Base-by-base conservation (phyloP, 2,329 filamentous ascomycete genomes). In the Drechslerella coelobrocha region DNA sequence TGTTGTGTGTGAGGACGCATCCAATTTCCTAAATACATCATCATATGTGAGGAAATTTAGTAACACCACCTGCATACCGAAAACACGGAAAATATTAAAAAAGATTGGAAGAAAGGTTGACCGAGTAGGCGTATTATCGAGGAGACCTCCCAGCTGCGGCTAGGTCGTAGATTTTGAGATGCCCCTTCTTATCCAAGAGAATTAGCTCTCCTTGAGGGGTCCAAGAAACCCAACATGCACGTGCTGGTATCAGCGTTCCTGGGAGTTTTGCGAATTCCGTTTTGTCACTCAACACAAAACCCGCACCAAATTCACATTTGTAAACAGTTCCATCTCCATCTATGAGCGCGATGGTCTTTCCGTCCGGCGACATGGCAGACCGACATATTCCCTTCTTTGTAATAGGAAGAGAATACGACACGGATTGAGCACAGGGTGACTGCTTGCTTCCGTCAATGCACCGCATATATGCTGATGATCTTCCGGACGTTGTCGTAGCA, bases 201-300 rank as follows among this genome's bases (percentile, higher is more conserved):
- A 71, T 24, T n/a, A 71, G 53, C 24, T 71, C 66, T 23, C 66
- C 66, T 4, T 21, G 41, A 7, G 27, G n/a, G 2, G 66, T 71
- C 66, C 66, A 71, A 12, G 66, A 71, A 21, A 71, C 48, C 66
- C 66, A 71, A 52, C 66, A 71, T 10, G 66, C 59, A 5, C 66
- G 59, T 26, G 66, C 66, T 5, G 66, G 66, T 63, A 71, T 71
- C 48, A 59, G 45, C 17, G 66, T 55, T 17, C 66, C 66, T 48
- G 59, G 66, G 19, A 71, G 59, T 53, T 63, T 71, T 7, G 66
- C 61, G 59, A 71, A 71, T 39, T 71, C 66, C 45, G 59, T 53
- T 47, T 63, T 71, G 27, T 71, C 53, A 48, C 66, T 71, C 19
- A 71, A 53, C 45, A 71, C 59, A 9, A 59, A 63, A 26, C 66